Evolutionary conservation across 2,329 filamentous ascomycete species (phyloP).

Genomic region (Claviceps arundinis): DNA sequence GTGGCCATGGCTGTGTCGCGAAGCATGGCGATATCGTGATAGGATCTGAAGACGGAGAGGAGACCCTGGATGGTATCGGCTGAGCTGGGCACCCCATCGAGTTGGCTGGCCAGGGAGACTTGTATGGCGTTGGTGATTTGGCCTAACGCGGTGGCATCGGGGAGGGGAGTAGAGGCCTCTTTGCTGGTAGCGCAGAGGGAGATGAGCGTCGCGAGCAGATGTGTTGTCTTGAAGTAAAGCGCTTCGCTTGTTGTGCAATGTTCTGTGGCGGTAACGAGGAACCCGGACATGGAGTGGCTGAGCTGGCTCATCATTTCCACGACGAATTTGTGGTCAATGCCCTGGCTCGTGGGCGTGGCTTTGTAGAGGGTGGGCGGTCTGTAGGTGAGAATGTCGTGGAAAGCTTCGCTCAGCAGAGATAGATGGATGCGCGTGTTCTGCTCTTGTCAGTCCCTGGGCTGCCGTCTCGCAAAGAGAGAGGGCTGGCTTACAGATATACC

Average conservation of each 20-base stretch:
- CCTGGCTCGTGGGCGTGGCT: constrained; percentile 23
- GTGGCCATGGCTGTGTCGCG: constrained; percentile 24
- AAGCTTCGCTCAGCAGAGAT: constrained; percentile 34
- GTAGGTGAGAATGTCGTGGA: constrained; percentile 35
- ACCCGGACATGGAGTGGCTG: constrained; percentile 27
- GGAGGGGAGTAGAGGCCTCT: constrained; percentile 11
- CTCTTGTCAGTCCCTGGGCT: constrained; percentile 6
- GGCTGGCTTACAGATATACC: constrained; percentile 31
- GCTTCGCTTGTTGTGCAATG: constrained; percentile 29
- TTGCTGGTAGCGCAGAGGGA: constrained; percentile 14
- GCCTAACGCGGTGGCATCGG: constrained; percentile 11
- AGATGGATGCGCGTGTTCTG: constrained; percentile 38
- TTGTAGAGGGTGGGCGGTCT: constrained; percentile 39
- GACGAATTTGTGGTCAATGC: constrained; percentile 31
- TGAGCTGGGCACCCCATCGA: constrained; percentile 6
- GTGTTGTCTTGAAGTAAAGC: constrained; percentile 29
- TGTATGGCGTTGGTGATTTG: constrained; percentile 16
- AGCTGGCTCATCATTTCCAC: constrained; percentile 28
- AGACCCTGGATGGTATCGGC: constrained; percentile 8
- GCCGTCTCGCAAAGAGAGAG: not conserved
- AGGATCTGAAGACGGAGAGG: constrained; percentile 16
- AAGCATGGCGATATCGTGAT: constrained; percentile 24
- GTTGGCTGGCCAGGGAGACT: constrained; percentile 15
- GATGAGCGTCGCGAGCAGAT: constrained; percentile 25
- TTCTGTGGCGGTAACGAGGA: constrained; percentile 19